Base-by-base conservation (phyloP, 2,329 filamentous ascomycete genomes). In the Raffaelea ambrosiae region DNA sequence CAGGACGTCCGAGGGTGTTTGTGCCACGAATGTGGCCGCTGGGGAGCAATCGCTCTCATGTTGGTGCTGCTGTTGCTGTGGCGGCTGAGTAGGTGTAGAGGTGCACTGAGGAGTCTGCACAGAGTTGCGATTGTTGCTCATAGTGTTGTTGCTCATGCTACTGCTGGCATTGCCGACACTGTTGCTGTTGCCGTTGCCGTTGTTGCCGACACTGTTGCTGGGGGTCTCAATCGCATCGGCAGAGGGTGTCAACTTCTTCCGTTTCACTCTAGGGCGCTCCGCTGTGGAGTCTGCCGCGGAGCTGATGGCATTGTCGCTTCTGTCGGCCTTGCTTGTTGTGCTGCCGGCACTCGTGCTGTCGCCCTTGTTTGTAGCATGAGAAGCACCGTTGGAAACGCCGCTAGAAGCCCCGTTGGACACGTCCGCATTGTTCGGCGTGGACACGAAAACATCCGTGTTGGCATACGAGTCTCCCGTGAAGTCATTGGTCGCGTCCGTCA, bases 401-500 rank as follows among this genome's bases (percentile, higher is more conserved):
- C n/a, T n/a, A n/a, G n/a, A n/a, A n/a, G n/a, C n/a, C n/a, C n/a
- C n/a, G n/a, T n/a, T n/a, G n/a, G n/a, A n/a, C 44, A 54, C 61
- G n/a, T 55, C 49, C 10, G 52, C 51, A 11, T 58, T 55, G 5
- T 58, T 61, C 5, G 57, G 65, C 1, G 69, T 66, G 47, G 76
- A 74, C 1, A 76, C 55, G 46, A 72, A 74, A 44, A 73, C 68
- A 0, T 67, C 68, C 0, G 67, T 63, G 47, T 75, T 79, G 46
- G 73, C 68, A 55, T 85, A 79, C 13, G 26, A 29, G 7, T 29
- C 26, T 7, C 26, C 26, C 26, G 26, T 29, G 14, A 76, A 74
- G 52, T 87, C 83, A 14, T 82, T 66, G 8, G 74, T 64, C 2
- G 84, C 74, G 56, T 91, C 86, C 1, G 77, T 67, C 47, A 93